Base-by-base conservation (phyloP, 2,329 filamentous ascomycete species). In the Calonectria pseudoreteaudii region DNA sequence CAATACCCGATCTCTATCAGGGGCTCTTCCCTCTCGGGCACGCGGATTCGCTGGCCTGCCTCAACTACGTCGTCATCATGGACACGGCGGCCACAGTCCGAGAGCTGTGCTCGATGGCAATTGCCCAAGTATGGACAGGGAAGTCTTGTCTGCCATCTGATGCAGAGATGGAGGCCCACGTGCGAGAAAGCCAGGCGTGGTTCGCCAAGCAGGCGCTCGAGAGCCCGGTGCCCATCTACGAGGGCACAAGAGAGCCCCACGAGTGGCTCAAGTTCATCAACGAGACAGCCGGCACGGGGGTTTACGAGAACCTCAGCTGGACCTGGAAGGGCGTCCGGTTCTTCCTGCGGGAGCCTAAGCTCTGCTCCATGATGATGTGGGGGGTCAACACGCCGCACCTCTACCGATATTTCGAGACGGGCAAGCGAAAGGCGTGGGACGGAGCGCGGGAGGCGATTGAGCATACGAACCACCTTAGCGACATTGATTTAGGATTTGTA, bases 101-200 rank as follows among this genome's bases (percentile, higher is more conserved):
- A 36, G 87, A 88, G 70, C 79, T 88, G 20, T 82, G 82, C 6
- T 78, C 82, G 20, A 86, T 86, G 84, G 78, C 78, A 49, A 75
- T 88, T 7, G 82, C 84, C 0, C 86, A 88, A 69, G 79, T 87
- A 18, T 88, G 84, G 83, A 81, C 82, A 0, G 84, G 84, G 0
- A 81, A 81, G 3, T 83, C 83, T 1, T 31, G 60, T 0, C 81
- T 88, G 0, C 87, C 86, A 0, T 62, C 83, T 0, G 53, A 66
- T 6, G 52, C 66, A 0, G 79, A 80, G 10, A 87, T 88, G 86
- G 72, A 82, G 74, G 31, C 70, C 38, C 74, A 81, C 68, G 70
- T 77, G 16, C 47, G 36, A 3, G 7, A 67, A 1, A 74, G 73
- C 34, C 69, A 72, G 5, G 36, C 58, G 6, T 79, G 77, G 78